Conservation (phyloP, 345 rosid species). For the Isatis tinctoria region DNA sequence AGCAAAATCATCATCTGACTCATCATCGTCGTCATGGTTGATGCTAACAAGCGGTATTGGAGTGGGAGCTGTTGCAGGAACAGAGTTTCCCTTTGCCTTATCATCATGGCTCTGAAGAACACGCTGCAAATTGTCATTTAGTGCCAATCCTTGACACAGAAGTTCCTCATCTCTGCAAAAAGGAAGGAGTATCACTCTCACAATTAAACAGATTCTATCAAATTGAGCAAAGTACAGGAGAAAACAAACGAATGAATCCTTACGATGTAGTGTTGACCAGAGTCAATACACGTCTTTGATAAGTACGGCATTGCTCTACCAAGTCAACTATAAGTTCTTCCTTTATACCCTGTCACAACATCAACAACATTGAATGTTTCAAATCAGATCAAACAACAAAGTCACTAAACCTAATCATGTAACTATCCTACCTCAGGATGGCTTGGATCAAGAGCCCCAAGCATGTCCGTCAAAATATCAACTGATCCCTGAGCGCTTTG, state of each 20-base stretch:
- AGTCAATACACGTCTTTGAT: conserved; percentile 74
- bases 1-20: conserved; percentile 80
- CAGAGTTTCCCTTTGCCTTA: conserved; percentile 54
- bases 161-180: conserved; percentile 74
- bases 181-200: conserved; percentile 21
- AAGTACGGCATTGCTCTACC: conserved; percentile 84
- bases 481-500: conserved; percentile 67
- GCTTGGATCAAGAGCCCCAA: conserved; percentile 79
- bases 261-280: conserved; percentile 74
- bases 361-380: not conserved
- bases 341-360: conserved; percentile 61
- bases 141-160: conserved; percentile 75
- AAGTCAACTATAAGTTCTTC: conserved; percentile 89
- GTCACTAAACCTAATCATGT: not conserved
- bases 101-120: conserved; percentile 79
- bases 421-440: conserved; percentile 56
- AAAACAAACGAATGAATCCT: conserved; percentile 26
- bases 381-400: conserved; percentile 4
- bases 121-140: conserved; percentile 85
- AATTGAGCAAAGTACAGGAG: not conserved
- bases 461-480: conserved; percentile 81
- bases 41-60: conserved; percentile 55
- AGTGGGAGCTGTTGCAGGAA: conserved; percentile 40
- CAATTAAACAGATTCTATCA: not conserved
- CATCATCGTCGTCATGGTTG: conserved; percentile 65